phyloP scores from a whole-genome alignment of 495 filamentous ascomycete genomes.

The Aspergillus incahuasiensis region DNA sequence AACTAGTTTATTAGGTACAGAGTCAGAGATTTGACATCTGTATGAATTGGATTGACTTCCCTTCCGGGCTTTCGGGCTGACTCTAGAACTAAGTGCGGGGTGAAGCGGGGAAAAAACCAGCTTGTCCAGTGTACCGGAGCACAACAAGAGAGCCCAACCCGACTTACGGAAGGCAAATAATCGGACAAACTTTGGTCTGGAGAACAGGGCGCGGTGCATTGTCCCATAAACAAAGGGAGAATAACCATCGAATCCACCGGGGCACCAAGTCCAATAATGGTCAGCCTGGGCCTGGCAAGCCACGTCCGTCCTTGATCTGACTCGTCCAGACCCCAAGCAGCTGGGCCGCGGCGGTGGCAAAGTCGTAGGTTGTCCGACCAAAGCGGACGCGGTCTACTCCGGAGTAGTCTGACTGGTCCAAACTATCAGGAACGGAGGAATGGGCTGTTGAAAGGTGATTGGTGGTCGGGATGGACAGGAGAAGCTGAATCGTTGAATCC shows the following conservation, averaged over 20 bases:
- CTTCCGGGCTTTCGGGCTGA: neutral
- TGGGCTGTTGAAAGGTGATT: neutral
- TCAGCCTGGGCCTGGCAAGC: neutral
- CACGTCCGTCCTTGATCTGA: neutral
- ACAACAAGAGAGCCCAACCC: too few species aligned
- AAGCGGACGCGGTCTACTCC: neutral
- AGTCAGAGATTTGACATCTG: too few species aligned
- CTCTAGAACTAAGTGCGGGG: constrained; percentile 2
- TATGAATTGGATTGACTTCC: constrained; percentile 6
- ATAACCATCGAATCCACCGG: neutral
- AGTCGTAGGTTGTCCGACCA: neutral
- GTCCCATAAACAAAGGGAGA: neutral
- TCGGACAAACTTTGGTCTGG: neutral
- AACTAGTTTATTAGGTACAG: constrained; percentile 14
- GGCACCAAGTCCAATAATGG: neutral
- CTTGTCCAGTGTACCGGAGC: too few species aligned
- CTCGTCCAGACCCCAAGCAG: neutral
- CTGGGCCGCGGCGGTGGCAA: constrained; percentile 3
- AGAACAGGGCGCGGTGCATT: neutral
- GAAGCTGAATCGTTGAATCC: neutral
- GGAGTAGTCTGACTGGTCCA: neutral
- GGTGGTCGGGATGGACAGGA: neutral
- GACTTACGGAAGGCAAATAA: neutral
- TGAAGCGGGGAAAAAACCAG: constrained; percentile 7
- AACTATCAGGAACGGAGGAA: neutral